Percentiles rank a stretch among this genome's conserved stretches.
phyloP scores from a whole-genome alignment of 208 protist genomes.

The Crithidia brevicula region DNA sequence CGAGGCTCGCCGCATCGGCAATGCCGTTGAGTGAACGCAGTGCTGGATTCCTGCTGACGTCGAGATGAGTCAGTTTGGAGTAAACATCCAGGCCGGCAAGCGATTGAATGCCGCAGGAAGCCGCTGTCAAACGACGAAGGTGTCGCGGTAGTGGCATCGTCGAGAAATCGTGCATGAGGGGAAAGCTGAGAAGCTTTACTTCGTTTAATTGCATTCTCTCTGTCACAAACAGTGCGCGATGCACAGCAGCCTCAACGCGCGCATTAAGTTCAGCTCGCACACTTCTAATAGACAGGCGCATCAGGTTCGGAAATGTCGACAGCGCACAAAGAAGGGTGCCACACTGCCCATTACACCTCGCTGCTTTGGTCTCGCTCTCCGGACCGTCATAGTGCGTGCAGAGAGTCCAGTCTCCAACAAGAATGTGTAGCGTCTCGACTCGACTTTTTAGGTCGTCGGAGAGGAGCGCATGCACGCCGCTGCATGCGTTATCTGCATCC shows the following conservation, averaged over 20 bases:
- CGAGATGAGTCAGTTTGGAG: background rate
- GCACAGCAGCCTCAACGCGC: background rate
- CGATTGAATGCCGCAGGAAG: background rate
- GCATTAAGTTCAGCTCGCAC: background rate
- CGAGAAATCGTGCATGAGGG: background rate
- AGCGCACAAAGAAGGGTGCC: background rate
- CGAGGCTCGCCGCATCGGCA: background rate
- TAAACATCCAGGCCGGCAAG: background rate
- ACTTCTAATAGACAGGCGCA: background rate
- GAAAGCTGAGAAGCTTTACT: slow-evolving; percentile 1
- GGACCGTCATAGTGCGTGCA: background rate
- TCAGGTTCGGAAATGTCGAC: background rate
- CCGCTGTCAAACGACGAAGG: background rate
- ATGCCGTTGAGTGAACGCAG: background rate
- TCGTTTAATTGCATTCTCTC: background rate
- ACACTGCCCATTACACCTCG: background rate
- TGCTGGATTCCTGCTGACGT: background rate
- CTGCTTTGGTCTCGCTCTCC: too few relatives aligned
- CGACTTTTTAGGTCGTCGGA: background rate
- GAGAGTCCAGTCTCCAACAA: background rate
- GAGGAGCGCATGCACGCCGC: background rate
- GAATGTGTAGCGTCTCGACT: background rate
- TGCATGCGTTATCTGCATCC: background rate
- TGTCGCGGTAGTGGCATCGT: background rate
- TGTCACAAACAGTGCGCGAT: background rate